These are phyloP conservation scores for Salix suchowensis DNA, from an alignment of 345 rosid species.

Conservation along the genomic window DNA sequence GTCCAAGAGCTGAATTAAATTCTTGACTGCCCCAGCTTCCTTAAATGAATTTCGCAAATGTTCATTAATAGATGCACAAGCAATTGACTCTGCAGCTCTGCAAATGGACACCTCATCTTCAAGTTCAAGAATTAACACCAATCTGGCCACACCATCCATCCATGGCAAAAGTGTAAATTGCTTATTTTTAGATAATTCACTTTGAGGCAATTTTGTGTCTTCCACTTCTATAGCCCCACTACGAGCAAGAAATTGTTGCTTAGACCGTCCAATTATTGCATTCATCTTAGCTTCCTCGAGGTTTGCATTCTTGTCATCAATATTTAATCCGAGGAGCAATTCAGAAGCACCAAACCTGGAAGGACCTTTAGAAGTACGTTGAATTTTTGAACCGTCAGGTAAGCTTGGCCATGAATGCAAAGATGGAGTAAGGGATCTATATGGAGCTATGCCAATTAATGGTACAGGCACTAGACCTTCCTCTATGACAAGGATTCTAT, in stretches of 20 bases:
- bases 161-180: constrained; percentile 64
- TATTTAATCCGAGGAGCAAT: constrained; percentile 60
- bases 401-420: constrained; percentile 74
- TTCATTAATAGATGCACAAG: constrained; percentile 71
- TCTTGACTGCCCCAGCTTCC: constrained; percentile 82
- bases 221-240: constrained; percentile 70
- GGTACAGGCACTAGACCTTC: constrained; percentile 85
- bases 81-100: constrained; percentile 75
- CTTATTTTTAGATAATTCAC: constrained; percentile 23
- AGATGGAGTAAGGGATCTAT: constrained; percentile 58
- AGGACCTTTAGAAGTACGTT: constrained; percentile 48
- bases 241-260: constrained; percentile 82
- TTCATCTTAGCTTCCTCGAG: constrained; percentile 68
- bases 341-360: constrained; percentile 77
- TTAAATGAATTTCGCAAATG: constrained; percentile 69
- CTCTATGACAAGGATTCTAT: constrained; percentile 70
- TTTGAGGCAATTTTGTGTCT: constrained; percentile 43
- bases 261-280: constrained; percentile 68
- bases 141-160: constrained; percentile 80
- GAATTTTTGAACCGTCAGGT: constrained; percentile 69
- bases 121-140: constrained; percentile 79
- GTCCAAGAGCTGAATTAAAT: constrained; percentile 61
- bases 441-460: constrained; percentile 67
- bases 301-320: constrained; percentile 34
- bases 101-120: constrained; percentile 61